Evolutionary conservation across 805 yeast species (phyloP).

Genomic region (Saccharomycopsis sp.): DNA sequence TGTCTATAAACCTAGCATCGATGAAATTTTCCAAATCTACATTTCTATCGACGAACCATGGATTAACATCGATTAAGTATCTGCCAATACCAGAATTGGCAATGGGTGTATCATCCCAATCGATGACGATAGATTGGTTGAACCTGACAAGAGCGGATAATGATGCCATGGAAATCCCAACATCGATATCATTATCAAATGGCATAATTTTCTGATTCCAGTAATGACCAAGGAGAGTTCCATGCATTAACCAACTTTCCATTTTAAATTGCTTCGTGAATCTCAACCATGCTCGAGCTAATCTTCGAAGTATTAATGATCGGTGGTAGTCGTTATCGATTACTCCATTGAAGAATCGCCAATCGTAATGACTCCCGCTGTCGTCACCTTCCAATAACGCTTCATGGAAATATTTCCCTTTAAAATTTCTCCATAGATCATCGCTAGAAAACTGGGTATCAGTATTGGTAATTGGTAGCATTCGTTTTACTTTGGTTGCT

Average conservation of each 20-base stretch:
- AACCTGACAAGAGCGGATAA: constrained; percentile 39
- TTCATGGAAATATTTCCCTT: constrained; percentile 17
- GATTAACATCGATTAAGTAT: constrained; percentile 40
- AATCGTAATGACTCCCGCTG: constrained; percentile 41
- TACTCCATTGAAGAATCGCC: constrained; percentile 50
- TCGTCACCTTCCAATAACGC: constrained; percentile 1
- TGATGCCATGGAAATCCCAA: constrained; percentile 48
- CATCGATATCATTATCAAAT: constrained; percentile 63
- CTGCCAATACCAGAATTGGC: constrained; percentile 46
- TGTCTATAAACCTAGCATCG: constrained; percentile 66
- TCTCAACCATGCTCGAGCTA: constrained; percentile 45
- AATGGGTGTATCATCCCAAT: constrained; percentile 22
- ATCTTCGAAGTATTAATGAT: constrained; percentile 29
- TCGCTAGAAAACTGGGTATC: too few species aligned
- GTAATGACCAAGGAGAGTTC: constrained; percentile 54
- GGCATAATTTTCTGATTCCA: constrained; percentile 58
- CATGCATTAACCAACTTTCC: constrained; percentile 59
- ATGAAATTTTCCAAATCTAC: constrained; percentile 56
- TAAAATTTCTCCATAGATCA: too few species aligned
- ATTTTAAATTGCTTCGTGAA: constrained; percentile 39
- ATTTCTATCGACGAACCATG: constrained; percentile 44
- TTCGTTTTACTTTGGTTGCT: too few species aligned
- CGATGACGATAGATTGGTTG: constrained; percentile 35
- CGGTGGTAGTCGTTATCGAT: constrained; percentile 31
- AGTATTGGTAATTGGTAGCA: too few species aligned